phyloP scores from a whole-genome alignment of 139 green algal species.

The Coccomyxa sp. region DNA sequence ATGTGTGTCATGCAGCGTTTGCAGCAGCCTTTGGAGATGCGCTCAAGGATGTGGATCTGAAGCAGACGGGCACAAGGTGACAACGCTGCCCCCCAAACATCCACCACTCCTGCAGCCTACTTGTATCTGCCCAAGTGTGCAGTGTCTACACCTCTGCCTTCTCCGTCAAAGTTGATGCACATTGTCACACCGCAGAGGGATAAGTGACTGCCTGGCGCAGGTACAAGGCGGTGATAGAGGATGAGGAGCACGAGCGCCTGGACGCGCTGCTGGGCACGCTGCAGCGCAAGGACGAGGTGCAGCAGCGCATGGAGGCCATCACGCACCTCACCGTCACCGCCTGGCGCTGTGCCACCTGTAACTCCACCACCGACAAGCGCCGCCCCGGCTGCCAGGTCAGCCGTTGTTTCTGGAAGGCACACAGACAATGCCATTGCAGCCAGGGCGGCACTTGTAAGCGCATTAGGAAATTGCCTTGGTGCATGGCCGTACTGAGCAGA shows the following conservation, averaged over 20 bases:
- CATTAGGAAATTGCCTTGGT: too few relatives aligned
- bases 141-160: neutral
- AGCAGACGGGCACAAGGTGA: conserved; percentile 6
- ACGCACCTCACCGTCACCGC: conserved; percentile 25
- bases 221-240: conserved; percentile 30
- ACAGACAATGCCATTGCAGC: too few relatives aligned
- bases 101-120: neutral
- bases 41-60: neutral
- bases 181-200: too few relatives aligned
- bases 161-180: neutral
- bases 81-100: neutral
- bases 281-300: conserved; percentile 40
- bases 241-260: conserved; percentile 15
- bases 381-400: conserved; percentile 14
- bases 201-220: neutral
- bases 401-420: too few relatives aligned
- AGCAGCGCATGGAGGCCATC: conserved; percentile 36
- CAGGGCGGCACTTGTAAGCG: too few relatives aligned
- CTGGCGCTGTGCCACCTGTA: conserved; percentile 41
- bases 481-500: too few relatives aligned
- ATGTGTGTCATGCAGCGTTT: conserved; percentile 16
- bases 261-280: conserved; percentile 22
- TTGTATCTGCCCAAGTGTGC: neutral
- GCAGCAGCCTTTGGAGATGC: conserved; percentile 37
- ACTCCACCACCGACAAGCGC: conserved; percentile 24